Evolutionary conservation across 441 rosid genomes (phyloP).

Genomic region (Heliophila coronopifolia): DNA sequence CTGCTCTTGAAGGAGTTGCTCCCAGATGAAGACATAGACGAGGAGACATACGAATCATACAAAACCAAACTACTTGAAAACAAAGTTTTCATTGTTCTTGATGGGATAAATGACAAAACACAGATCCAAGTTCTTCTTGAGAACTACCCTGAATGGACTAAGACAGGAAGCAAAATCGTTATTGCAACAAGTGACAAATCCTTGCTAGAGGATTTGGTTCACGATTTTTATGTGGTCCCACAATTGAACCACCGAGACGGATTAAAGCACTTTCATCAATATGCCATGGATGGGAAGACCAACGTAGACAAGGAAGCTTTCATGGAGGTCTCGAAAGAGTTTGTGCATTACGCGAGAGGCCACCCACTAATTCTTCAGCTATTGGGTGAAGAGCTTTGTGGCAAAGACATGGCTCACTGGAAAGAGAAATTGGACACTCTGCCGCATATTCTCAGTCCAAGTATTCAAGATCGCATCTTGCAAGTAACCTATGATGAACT

Average conservation of each 20-base stretch:
- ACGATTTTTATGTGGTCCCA: slow-evolving; percentile 3
- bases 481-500: slow-evolving; percentile 3
- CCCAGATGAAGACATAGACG: not conserved
- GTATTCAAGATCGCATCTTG: too few relatives aligned
- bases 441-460: too few relatives aligned
- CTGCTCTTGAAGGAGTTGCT: slow-evolving; percentile 1
- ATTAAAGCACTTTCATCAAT: not conserved
- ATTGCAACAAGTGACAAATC: slow-evolving; percentile 32
- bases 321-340: not conserved
- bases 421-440: not conserved
- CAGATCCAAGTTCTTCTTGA: slow-evolving; percentile 14
- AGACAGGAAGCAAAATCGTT: slow-evolving; percentile 31
- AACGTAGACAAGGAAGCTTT: not conserved
- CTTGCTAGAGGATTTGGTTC: not conserved
- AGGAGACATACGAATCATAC: not conserved
- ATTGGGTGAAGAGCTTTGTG: not conserved
- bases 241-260: not conserved
- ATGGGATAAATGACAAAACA: slow-evolving; percentile 3
- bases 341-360: not conserved
- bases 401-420: slow-evolving; percentile 4
- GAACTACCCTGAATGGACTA: slow-evolving; percentile 22
- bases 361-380: slow-evolving; percentile 10
- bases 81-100: slow-evolving; percentile 13
- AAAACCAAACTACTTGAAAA: not conserved
- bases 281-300: slow-evolving; percentile 6